Evolutionary conservation across 768 basidiomycete genomes (phyloP), one percentile per base, ranked within the genome.

Genomic region (Phylloporus sp.): DNA sequence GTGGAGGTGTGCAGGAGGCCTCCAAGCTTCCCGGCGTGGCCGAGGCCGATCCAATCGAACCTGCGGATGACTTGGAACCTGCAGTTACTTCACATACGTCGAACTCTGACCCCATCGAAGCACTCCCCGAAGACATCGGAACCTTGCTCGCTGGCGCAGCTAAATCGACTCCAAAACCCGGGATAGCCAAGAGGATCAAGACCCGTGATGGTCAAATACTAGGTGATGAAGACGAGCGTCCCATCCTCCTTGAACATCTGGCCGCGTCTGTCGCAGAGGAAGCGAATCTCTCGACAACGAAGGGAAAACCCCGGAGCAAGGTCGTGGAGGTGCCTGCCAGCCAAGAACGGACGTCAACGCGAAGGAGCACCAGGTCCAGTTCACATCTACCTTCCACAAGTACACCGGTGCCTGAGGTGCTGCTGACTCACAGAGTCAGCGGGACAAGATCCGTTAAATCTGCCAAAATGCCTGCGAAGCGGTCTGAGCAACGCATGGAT

Each of bases 1-100:
- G 43, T 6, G 34, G 29, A 10, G 18, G 8, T 20, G 10, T 27
- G 16, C 23, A 28, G 6, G n/a, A 8, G 31, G 15, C 27, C 8
- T 20, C 41, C 12, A 34, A 44, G 10, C 45, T 11, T 5, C 44
- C 27, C 6, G 8, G 29, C 16, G 53, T 43, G 6, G 40, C 34
- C 18, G 55, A 48, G 4, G 51, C 15, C 12, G 79, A 80, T 54
- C 75, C 77, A 8, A 79, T 79, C 47, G 75, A 78, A 53, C 67
- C 70, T 26, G 68, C 71, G 1, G 76, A 77, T 13, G 70, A 67
- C 49, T 59, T 71, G 52, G 63, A 58, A n/a, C 53, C 56, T 44
- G 45, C 60, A 13, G 35, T 27, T 32, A 36, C 49, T 35, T 49
- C 48, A 15, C 43, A 23, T 39, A 41, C 45, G 26, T 50, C 36